Evolutionary conservation across 768 basidiomycete genomes (phyloP), one percentile per base, ranked within the genome.

Genomic region (Fomitopsis pulvina): DNA sequence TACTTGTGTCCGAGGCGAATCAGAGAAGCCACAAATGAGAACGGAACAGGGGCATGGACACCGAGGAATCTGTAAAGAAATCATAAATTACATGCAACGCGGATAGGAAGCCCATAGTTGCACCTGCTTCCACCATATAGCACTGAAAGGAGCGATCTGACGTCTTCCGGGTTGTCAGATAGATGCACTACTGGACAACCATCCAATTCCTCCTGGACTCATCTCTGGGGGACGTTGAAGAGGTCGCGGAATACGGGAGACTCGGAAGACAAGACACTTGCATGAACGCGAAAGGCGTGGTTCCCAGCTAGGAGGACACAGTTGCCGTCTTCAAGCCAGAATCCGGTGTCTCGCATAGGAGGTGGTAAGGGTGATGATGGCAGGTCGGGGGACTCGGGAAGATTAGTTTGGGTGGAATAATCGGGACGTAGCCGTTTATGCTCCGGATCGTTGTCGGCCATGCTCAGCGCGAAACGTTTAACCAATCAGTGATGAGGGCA

Each of bases 271-370:
- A 60, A 39, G 10, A 51, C 21, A 20, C 51, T 40, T 24, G 34
- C 27, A 37, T 58, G 49, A 2, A 60, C 51, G 4, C 52, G 47
- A 34, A 58, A 54, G 5, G 30, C 41, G 27, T 46, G 30, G 27
- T 29, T 28, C n/a, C 30, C 28, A 8, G 50, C 54, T 5, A 39
- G 20, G 16, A 60, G 30, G 14, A 60, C 38, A 25, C 58, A 16
- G 39, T 47, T 58, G 1, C 57, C 59, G 30, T 58, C 57, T n/a
- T 55, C 45, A 22, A 50, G 56, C 45, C 55, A 58, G n/a, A 50
- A 38, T n/a, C 40, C 48, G 14, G n/a, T n/a, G n/a, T n/a, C n/a
- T n/a, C n/a, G n/a, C n/a, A n/a, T n/a, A n/a, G n/a, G n/a, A n/a
- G n/a, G n/a, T n/a, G n/a, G n/a, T n/a, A n/a, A n/a, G n/a, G n/a